phyloP scores from a whole-genome alignment of 768 basidiomycete species.

The Russula sp. region DNA sequence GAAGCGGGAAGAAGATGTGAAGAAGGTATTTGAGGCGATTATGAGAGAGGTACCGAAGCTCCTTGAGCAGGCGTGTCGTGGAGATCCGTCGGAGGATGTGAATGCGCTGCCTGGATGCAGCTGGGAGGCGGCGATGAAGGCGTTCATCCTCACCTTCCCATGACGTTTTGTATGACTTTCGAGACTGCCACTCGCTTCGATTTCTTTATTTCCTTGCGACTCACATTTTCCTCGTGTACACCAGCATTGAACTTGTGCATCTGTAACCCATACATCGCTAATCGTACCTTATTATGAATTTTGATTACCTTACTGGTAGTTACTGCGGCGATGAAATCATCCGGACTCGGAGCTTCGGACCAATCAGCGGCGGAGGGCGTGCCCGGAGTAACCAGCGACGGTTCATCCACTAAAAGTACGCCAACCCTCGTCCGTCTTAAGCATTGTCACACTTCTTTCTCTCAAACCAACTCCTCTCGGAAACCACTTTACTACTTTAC shows the following conservation, averaged over 20 bases:
- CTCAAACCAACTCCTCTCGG: background rate
- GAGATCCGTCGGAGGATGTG: constrained; percentile 28
- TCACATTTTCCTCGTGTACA: background rate
- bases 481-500: background rate
- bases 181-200: too few relatives aligned
- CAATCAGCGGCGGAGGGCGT: constrained; percentile 4
- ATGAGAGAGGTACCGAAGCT: constrained; percentile 31
- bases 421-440: background rate
- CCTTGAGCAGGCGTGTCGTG: constrained; percentile 43
- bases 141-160: constrained; percentile 58
- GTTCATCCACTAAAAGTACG: background rate
- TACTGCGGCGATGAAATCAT: background rate
- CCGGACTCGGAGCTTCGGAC: background rate
- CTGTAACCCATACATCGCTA: constrained; percentile 6
- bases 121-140: constrained; percentile 58
- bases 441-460: background rate
- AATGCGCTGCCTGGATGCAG: constrained; percentile 44
- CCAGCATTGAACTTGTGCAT: background rate
- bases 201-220: too few relatives aligned
- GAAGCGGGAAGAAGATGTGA: constrained; percentile 25
- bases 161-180: constrained; percentile 29
- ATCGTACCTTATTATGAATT: background rate
- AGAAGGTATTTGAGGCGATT: constrained; percentile 30
- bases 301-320: background rate
- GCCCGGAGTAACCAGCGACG: background rate